Evolutionary conservation across 768 basidiomycete genomes (phyloP), one percentile per base, ranked within the genome.

Genomic region (Psilocybe tampanensis): DNA sequence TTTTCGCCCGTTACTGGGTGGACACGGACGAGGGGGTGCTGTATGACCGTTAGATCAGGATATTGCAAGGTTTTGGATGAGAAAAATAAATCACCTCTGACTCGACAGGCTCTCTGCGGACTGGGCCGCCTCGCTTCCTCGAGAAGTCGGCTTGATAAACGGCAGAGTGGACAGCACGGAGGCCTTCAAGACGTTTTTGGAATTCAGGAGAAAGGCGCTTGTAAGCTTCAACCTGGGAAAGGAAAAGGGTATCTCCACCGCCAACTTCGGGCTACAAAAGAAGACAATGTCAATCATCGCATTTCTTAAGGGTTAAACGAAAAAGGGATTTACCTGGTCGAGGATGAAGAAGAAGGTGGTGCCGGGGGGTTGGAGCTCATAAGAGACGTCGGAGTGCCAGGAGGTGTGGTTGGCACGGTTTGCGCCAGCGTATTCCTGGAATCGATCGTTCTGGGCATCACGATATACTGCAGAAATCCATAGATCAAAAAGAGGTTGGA

Each of bases 1-100:
- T 86, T 85, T 65, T 85, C 80, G n/a, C 83, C 83, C 0, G 86
- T 86, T 1, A 79, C 81, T 17, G 85, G 86, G 66, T 86, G 85
- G 13, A 74, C 70, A 55, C 85, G 80, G 56, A 86, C 83, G 61
- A 84, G 52, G 5, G 82, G 81, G 67, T 83, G 84, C 78, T 80
- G 36, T 9, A 41, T 22, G 2, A 32, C 34, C 23, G 19, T 9
- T 17, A 7, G 23, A 33, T 23, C 19, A 17, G 5, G 17, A 41
- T 17, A 41, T 42, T 18, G 8, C 12, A 24, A 17, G n/a, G n/a
- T n/a, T n/a, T n/a, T n/a, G 15, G 26, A 41, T 29, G 23, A 24
- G 22, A 43, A 60, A 19, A 29, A 9, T 5, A 29, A 11, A 13
- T 11, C 8, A 44, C 55, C 50, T 66, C 62, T 44, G 51, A 54